Conservation (phyloP, 768 basidiomycete genomes). For the Pulveroboletus sp. region DNA sequence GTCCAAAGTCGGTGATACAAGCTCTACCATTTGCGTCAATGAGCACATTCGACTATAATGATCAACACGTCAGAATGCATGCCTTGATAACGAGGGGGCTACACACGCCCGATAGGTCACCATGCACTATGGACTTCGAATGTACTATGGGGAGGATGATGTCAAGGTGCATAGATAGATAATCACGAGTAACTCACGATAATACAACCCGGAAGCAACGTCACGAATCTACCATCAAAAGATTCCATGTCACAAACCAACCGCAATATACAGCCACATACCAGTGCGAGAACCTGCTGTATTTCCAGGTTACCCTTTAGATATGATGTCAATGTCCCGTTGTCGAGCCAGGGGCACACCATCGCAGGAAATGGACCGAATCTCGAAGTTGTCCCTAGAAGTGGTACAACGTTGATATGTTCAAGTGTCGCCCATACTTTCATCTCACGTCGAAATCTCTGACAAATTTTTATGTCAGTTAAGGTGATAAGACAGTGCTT, state of each 20-base stretch:
- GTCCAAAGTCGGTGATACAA: neutral
- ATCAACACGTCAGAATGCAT: neutral
- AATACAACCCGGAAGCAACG: neutral
- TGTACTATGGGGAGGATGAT: neutral
- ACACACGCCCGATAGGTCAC: slow-evolving; percentile 40
- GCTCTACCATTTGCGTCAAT: neutral
- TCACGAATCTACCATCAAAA: neutral
- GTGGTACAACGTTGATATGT: neutral
- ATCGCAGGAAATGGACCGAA: no score
- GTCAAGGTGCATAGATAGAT: neutral
- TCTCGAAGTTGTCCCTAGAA: neutral
- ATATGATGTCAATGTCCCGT: neutral
- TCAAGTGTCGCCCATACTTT: slow-evolving; percentile 7
- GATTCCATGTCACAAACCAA: neutral
- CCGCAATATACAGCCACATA: neutral
- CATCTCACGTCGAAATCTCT: slow-evolving; percentile 3
- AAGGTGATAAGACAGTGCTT: no score
- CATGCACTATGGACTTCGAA: slow-evolving; percentile 34
- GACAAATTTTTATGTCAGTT: neutral
- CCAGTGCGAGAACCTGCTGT: neutral
- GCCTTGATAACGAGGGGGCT: neutral
- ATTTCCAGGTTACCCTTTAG: neutral
- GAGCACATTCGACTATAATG: slow-evolving; percentile 3
- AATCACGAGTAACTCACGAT: neutral
- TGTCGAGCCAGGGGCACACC: neutral